Evolutionary conservation across 2,329 filamentous ascomycete species (phyloP).

Genomic region (Thermomyces lanuginosus): DNA sequence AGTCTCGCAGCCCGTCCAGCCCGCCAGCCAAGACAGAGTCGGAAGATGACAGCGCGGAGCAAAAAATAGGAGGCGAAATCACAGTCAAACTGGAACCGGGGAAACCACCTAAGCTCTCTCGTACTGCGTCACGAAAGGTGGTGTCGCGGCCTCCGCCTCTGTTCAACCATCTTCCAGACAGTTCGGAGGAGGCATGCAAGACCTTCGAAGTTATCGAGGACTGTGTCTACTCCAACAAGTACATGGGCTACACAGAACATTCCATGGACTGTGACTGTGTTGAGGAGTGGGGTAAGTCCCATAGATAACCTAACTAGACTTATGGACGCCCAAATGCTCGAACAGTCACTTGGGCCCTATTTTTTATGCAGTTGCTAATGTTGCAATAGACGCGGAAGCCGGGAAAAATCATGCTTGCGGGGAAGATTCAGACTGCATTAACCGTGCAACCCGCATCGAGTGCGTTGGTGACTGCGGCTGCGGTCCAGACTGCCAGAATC

Average conservation of each 20-base stretch:
- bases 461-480: conserved; percentile 79
- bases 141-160: conserved; percentile 46
- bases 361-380: too few relatives aligned
- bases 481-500: conserved; percentile 76
- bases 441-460: conserved; percentile 95
- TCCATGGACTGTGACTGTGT: conserved; percentile 89
- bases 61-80: conserved; percentile 44
- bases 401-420: conserved; percentile 68
- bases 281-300: conserved; percentile 76
- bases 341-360: too few relatives aligned
- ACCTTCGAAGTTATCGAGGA: conserved; percentile 68
- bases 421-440: conserved; percentile 96
- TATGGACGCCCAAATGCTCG: too few relatives aligned
- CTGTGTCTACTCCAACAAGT: conserved; percentile 82
- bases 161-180: conserved; percentile 60
- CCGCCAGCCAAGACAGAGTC: conserved; percentile 17
- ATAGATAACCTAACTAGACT: conserved; percentile 3
- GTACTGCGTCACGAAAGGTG: conserved; percentile 57
- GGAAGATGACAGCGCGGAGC: conserved; percentile 29
- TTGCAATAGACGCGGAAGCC: conserved; percentile 30
- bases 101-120: conserved; percentile 53
- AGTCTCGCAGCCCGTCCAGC: conserved; percentile 12
- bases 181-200: conserved; percentile 55
- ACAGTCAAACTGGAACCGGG: conserved; percentile 47
- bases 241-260: conserved; percentile 79